These are phyloP conservation scores for Alternaria sp. DNA, from an alignment of 2,329 filamentous ascomycete genomes.

Conservation along the genomic window DNA sequence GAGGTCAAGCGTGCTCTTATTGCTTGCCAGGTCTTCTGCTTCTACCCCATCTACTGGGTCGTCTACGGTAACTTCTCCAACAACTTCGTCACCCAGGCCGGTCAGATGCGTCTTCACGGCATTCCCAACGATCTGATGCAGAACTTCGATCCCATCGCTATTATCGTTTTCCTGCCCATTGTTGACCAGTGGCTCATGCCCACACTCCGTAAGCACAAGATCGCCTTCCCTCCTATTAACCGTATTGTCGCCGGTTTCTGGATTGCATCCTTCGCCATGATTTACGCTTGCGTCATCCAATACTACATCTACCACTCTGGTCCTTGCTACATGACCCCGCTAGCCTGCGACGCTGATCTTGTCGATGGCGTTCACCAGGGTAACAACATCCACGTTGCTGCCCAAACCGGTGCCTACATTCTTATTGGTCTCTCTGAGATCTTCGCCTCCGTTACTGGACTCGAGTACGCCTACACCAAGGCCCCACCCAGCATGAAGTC, in stretches of 20 bases:
- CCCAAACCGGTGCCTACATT: conserved; percentile 56
- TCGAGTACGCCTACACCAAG: conserved; percentile 58
- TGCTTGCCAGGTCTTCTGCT: conserved; percentile 72
- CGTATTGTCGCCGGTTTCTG: conserved; percentile 61
- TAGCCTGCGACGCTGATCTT: conserved; percentile 37
- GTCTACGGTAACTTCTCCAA: conserved; percentile 51
- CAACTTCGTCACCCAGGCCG: conserved; percentile 55
- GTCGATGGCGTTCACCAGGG: conserved; percentile 39
- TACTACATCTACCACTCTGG: conserved; percentile 62
- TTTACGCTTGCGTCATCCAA: conserved; percentile 64
- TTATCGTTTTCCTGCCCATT: conserved; percentile 56
- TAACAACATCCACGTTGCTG: conserved; percentile 53
- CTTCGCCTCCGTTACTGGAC: conserved; percentile 55
- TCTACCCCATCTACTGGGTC: conserved; percentile 57
- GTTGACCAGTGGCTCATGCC: conserved; percentile 54
- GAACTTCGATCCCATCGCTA: conserved; percentile 55
- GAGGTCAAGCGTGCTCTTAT: conserved; percentile 70
- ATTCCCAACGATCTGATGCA: conserved; percentile 58
- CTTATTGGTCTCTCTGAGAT: conserved; percentile 57
- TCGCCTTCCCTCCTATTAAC: conserved; percentile 59
- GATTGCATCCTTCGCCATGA: conserved; percentile 59
- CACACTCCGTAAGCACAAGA: conserved; percentile 48
- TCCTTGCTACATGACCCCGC: conserved; percentile 58
- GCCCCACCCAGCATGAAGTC: conserved; percentile 56
- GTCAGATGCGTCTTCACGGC: conserved; percentile 52